Base-by-base conservation (phyloP, 2,329 filamentous ascomycete genomes). In the Sphaerulina musiva region DNA sequence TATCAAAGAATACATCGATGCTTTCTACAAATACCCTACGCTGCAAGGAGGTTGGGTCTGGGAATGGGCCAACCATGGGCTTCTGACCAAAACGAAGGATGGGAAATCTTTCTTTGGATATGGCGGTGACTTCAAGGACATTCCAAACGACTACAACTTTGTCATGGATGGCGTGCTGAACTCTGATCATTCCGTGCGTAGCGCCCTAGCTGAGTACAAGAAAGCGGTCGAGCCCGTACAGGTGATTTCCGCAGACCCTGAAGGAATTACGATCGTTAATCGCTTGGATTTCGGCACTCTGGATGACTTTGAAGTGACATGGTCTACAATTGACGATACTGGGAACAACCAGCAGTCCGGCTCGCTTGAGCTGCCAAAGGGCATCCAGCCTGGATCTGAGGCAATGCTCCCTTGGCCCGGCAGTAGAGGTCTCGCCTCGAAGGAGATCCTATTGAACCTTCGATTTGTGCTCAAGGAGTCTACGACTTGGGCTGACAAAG, bases 1-100 rank as follows among this genome's bases (percentile, higher is more conserved):
- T 34, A 74, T 89, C 9, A 78, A 84, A 56, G 85, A 87, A 56
- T 89, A 89, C 56, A 75, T 85, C 46, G 74, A 82, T 40, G 75
- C 78, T 0, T 89, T 87, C 70, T 78, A 79, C 32, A 74, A 75
- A 29, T 73, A 85, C 55, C 78, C 78, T 0, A 76, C 78, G 2
- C 75, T 87, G 0, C 84, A 87, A 63, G 85, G 85, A 9, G 85
- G 84, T 0, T 72, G 73, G 63, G 68, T 73, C 0, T 75, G 73
- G 73, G 73, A 75, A 48, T 75, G 73, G 73, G 71, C 73, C 1
- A 75, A 75, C 34, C 73, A 75, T 43, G 73, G 73, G 11, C 66
- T 75, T 2, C 55, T 72, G 14, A 72, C 68, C 4, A 73, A 73
- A 54, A 69, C 69, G 45, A 67, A 70, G 42, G 59, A 69, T 17